Evolutionary conservation across 2,329 filamentous ascomycete genomes (phyloP), one percentile per base, ranked within the genome.

Genomic region (Aspergillus fumigatiaffinis): DNA sequence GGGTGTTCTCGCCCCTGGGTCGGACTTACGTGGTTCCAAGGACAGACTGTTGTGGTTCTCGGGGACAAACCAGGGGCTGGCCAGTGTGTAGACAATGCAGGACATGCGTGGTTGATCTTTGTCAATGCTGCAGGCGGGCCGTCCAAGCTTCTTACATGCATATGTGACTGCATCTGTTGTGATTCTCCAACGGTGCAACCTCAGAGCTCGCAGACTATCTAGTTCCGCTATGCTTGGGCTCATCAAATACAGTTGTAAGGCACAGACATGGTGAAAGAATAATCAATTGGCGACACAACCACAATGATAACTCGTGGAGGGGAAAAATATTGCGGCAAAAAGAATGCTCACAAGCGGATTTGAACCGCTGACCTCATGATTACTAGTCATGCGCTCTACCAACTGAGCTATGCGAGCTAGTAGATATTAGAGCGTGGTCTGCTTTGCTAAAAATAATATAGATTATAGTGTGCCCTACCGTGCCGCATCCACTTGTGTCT

Each of bases 311-410:
- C n/a, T n/a, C n/a, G n/a, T n/a, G n/a, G n/a, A n/a, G n/a, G n/a
- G n/a, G n/a, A n/a, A n/a, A n/a, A n/a, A n/a, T n/a, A n/a, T n/a
- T n/a, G n/a, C n/a, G 32, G 4, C 32, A 35, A 35, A 57, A 53
- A 57, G 25, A 51, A 48, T 68, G 69, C 70, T 67, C 69, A 65
- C 68, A 68, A 62, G 64, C 68, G 62, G 69, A 68, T 64, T 72
- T 66, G 70, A 72, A 72, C 69, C 62, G 67, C 63, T 63, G 69
- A 71, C 68, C 70, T 72, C 69, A 66, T 69, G 69, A 73, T 47
- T 47, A 72, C 70, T 67, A 71, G 69, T 72, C 69, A 70, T 66
- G 68, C 69, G 70, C 70, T 68, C 68, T 72, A 71, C 70, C 68
- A 62, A 70, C 67, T 71, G 64, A 68, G 68, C 69, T 64, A 71